These are phyloP conservation scores for Ganoderma resinaceum DNA, from an alignment of 1,284 basidiomycete species.

Conservation along the genomic window DNA sequence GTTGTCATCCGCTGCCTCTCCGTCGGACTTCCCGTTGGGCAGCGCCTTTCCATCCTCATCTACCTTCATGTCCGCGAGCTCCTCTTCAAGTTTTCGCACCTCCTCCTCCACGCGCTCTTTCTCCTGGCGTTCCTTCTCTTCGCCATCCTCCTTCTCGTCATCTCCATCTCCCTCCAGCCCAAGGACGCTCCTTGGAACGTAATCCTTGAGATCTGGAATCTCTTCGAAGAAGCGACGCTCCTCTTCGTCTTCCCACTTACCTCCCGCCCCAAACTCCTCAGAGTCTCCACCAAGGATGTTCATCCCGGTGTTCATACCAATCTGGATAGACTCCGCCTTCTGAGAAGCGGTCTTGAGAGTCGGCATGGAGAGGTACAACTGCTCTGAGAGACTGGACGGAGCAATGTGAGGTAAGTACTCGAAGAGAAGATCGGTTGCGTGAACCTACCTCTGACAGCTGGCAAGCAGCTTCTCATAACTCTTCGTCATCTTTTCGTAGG, in stretches of 20 bases:
- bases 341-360: constrained; percentile 81
- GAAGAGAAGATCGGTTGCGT: not conserved
- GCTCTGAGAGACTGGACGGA: constrained; percentile 79
- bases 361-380: constrained; percentile 85
- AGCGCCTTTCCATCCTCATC: constrained; percentile 37
- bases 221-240: constrained; percentile 96
- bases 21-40: constrained; percentile 15
- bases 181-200: constrained; percentile 88
- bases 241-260: constrained; percentile 99
- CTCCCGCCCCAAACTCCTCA: constrained; percentile 73
- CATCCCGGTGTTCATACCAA: constrained; percentile 59
- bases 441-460: constrained; percentile 81
- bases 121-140: constrained; percentile 54
- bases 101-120: constrained; percentile 64
- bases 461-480: constrained; percentile 90
- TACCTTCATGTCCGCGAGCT: constrained; percentile 57
- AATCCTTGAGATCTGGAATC: constrained; percentile 89
- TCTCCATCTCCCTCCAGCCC: constrained; percentile 74
- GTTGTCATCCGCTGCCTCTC: constrained; percentile 31
- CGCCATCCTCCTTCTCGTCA: constrained; percentile 42
- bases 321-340: constrained; percentile 80
- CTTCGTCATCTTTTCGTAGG: constrained; percentile 98
- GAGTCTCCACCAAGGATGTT: constrained; percentile 54
- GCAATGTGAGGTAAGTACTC: not conserved
- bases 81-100: constrained; percentile 73